Conservation (phyloP, 768 basidiomycete species). For the Tricholoma bakamatsutake region DNA sequence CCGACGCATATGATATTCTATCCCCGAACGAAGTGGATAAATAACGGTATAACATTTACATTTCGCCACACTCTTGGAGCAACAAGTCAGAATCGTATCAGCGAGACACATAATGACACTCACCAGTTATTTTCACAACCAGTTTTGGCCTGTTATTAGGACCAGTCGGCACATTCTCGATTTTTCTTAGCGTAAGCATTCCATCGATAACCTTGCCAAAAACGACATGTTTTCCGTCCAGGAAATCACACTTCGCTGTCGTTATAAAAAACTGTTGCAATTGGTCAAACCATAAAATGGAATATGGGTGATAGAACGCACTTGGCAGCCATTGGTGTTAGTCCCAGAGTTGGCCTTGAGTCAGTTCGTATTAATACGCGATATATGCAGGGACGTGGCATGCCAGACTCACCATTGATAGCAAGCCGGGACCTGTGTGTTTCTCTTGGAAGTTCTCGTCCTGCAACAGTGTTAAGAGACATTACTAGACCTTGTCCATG, state of each 20-base stretch:
- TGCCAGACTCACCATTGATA: slow-evolving; percentile 73
- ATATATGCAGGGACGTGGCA: background rate
- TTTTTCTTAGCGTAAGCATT: slow-evolving; percentile 92
- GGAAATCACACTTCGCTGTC: slow-evolving; percentile 88
- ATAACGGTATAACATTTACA: slow-evolving; percentile 27
- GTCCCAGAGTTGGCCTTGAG: slow-evolving; percentile 91
- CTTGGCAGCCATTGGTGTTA: slow-evolving; percentile 91
- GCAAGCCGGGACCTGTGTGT: slow-evolving; percentile 77
- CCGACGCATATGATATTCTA: too few species aligned
- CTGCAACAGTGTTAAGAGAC: slow-evolving; percentile 27
- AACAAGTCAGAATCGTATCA: background rate
- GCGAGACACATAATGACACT: background rate
- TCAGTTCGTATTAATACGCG: background rate
- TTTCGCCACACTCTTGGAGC: slow-evolving; percentile 50
- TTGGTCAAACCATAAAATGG: background rate
- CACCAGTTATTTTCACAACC: slow-evolving; percentile 82
- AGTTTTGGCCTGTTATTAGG: slow-evolving; percentile 88
- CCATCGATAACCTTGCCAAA: slow-evolving; percentile 90
- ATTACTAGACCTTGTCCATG: background rate
- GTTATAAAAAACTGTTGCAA: slow-evolving; percentile 89
- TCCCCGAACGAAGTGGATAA: background rate
- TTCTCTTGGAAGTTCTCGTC: slow-evolving; percentile 95
- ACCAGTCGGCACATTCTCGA: slow-evolving; percentile 93
- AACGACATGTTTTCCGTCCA: slow-evolving; percentile 92
- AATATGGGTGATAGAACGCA: slow-evolving; percentile 17